These are phyloP conservation scores for Gossypium davidsonii DNA, from an alignment of 441 rosid genomes.

Conservation along the genomic window DNA sequence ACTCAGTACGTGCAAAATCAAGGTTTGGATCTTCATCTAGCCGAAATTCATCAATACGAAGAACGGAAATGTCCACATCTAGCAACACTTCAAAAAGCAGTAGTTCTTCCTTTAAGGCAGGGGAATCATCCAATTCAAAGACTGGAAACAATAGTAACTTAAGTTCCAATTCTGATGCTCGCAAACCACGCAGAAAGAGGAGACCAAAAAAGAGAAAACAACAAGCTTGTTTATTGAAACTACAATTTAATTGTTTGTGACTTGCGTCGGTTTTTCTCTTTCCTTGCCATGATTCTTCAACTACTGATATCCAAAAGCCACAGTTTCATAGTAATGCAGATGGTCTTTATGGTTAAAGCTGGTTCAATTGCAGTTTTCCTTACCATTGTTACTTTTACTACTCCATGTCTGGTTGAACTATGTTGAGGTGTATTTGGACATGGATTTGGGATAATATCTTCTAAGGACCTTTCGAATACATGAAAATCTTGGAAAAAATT, in stretches of 20 bases:
- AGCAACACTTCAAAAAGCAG: conserved; percentile 62
- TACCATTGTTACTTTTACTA: not conserved
- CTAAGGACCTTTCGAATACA: not conserved
- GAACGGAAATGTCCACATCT: conserved; percentile 54
- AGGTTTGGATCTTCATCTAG: conserved; percentile 67
- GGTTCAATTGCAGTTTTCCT: not conserved
- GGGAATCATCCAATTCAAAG: conserved; percentile 48
- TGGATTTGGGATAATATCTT: not conserved
- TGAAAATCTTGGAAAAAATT: not conserved
- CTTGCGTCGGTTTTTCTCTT: not conserved
- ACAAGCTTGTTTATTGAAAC: conserved; percentile 30
- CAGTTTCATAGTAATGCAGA: not conserved
- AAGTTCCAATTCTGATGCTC: conserved; percentile 93
- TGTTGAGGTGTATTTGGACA: not conserved
- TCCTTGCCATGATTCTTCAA: not conserved
- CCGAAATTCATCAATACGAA: conserved; percentile 40
- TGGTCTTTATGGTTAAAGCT: not conserved
- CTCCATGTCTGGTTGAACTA: not conserved
- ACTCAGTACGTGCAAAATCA: conserved; percentile 32
- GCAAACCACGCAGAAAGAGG: conserved; percentile 85
- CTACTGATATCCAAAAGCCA: not conserved
- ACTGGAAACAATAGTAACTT: conserved; percentile 79
- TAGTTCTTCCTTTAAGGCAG: conserved; percentile 39
- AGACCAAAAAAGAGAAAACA: conserved; percentile 90
- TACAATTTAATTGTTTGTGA: not conserved